These are phyloP conservation scores for Fusarium decemcellulare DNA, from an alignment of 2,329 filamentous ascomycete species.

Conservation along the genomic window DNA sequence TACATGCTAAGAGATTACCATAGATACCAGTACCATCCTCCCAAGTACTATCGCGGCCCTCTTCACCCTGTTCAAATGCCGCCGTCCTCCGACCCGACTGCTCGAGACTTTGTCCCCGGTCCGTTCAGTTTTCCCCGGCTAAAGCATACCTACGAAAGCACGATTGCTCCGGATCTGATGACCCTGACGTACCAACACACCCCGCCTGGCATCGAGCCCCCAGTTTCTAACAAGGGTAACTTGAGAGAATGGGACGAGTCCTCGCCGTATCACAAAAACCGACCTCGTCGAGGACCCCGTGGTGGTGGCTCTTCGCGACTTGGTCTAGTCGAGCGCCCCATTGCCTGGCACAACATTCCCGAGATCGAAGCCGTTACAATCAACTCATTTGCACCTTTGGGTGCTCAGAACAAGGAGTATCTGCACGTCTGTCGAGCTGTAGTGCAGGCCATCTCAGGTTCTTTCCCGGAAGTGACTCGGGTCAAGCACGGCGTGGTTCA, in stretches of 20 bases:
- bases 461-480: constrained; percentile 78
- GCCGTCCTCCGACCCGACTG: constrained; percentile 86
- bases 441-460: constrained; percentile 87
- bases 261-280: constrained; percentile 94
- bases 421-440: constrained; percentile 88
- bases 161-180: constrained; percentile 89
- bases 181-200: constrained; percentile 89
- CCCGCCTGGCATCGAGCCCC: constrained; percentile 78
- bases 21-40: constrained; percentile 95
- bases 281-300: constrained; percentile 86
- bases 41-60: constrained; percentile 94
- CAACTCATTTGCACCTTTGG: constrained; percentile 80
- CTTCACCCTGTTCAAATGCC: constrained; percentile 94
- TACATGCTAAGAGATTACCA: constrained; percentile 22
- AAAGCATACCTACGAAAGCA: constrained; percentile 90
- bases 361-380: constrained; percentile 85
- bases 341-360: constrained; percentile 89
- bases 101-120: constrained; percentile 89
- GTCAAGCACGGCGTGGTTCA: constrained; percentile 79
- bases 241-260: constrained; percentile 90
- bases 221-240: constrained; percentile 69
- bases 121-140: constrained; percentile 91
- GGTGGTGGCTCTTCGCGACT: constrained; percentile 77
- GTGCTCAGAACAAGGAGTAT: constrained; percentile 78
- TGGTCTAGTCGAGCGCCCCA: constrained; percentile 78